Evolutionary conservation across 306 rosid species (phyloP), one percentile per base, ranked within the genome.

Genomic region (Aeschynomene evenia): DNA sequence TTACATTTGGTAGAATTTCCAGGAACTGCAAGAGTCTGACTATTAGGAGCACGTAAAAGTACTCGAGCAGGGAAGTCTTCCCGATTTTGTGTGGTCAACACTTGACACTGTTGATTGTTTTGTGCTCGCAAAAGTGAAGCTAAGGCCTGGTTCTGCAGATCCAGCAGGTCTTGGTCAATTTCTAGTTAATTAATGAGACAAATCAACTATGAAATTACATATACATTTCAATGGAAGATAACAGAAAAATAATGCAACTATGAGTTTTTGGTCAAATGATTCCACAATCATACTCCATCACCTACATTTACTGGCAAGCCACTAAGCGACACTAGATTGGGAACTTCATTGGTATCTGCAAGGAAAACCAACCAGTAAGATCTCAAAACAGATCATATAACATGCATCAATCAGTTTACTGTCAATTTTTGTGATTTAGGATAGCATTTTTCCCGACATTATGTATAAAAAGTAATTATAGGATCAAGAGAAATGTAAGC

Each of bases 271-370:
- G 59, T 67, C 18, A 50, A 39, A 63, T 53, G 70, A 74, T 57
- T 79, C 45, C 26, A 36, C 59, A 51, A 58, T 14, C 39, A 73
- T 63, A 69, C 49, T 34, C 14, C 34, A 40, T 11, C 72, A 70
- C 86, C 63, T 68, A 88, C 91, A 66, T 74, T 67, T 57, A 53
- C 16, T 73, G 82, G 86, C 80, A 59, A 48, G 71, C 74, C 82
- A 51, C 63, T 45, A 39, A 11, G 43, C 11, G 62, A 62, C 57
- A 40, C 68, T 34, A 40, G 42, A 60, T 63, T 70, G 61, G 61
- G 69, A 72, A 60, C 81, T 60, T 76, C 53, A 51, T 19, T 28
- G 43, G 40, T 61, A 55, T 66, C 94, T 85, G 84, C 68, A 75
- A 66, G 67, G 34, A 68, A 66, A 57, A 56, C 6, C 7, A 49